Evolutionary conservation across 305 asterid species (phyloP).

Genomic region (Striga hermonthica): DNA sequence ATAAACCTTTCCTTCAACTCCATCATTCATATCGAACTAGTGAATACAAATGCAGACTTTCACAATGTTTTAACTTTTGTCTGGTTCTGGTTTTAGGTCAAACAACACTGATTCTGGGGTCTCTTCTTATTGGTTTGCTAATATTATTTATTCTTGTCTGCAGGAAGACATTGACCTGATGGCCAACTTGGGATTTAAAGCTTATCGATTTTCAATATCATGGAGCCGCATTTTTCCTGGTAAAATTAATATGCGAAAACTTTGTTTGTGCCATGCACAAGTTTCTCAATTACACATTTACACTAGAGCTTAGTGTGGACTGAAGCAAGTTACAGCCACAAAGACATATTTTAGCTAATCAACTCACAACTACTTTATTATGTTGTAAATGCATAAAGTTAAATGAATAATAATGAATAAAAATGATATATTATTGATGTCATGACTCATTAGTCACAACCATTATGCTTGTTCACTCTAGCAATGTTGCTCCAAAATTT

Average conservation of each 20-base stretch:
- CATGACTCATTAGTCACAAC: background rate
- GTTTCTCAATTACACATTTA: no score
- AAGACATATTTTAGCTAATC: no score
- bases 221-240: slow-evolving; percentile 60
- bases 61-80: slow-evolving; percentile 4
- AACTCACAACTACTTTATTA: no score
- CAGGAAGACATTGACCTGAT: slow-evolving; percentile 62
- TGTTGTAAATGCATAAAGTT: no score
- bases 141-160: slow-evolving; percentile 23
- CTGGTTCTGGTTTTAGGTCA: slow-evolving; percentile 19
- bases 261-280: no score
- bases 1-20: background rate
- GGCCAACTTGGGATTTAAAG: slow-evolving; percentile 50
- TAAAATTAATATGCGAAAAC: no score
- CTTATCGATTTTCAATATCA: slow-evolving; percentile 57
- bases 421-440: slow-evolving; percentile 7
- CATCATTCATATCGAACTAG: background rate
- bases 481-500: slow-evolving; percentile 6
- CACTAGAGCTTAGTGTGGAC: no score
- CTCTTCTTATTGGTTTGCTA: no score
- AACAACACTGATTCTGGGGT: slow-evolving; percentile 23
- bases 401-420: no score
- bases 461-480: background rate
- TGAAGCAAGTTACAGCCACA: no score
- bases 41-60: slow-evolving; percentile 8